Evolutionary conservation across 177 flowering plant species (phyloP), one percentile per base, ranked within the genome.

Genomic region (Vitis hybrid): DNA sequence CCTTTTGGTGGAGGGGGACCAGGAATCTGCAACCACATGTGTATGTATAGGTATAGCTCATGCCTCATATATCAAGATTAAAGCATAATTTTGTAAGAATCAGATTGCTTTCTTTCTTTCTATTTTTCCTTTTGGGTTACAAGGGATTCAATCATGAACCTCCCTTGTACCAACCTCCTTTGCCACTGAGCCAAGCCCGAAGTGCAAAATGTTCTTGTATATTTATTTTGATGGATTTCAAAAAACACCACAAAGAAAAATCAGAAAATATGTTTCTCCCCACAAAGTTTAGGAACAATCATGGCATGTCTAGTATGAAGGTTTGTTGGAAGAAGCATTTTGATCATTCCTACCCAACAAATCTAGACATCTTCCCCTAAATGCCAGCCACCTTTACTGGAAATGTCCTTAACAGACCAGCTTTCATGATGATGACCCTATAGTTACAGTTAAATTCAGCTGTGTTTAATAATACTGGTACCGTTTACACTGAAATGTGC

Each of bases 1-100:
- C 93, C 95, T 81, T 86, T 90, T 3, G 89, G 69, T 60, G 91
- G 89, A 60, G 83, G 64, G 7, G 92, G 91, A 45, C 97, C 98
- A 71, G 92, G 91, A 78, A 94, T 91, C 98, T 94, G 86, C 79
- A 79, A 70, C 6, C 30, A 60, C 61, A 45, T 59, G 14, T 19
- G 21, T 13, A 63, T 19, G 4, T 63, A 65, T 57, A 10, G 19
- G 67, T 21, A 30, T 11, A 68, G 23, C 21, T 32, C 32, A 48
- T 65, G 62, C 11, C 17, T 11, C 55, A 62, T 51, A 26, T 17
- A 18, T 26, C 74, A 62, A 48, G 18, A 58, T 7, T 62, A 59
- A 17, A 69, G 55, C 17, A 45, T 6, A 48, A 52, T 32, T 30
- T 26, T 15, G 4, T 62, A 45, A 13, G 51, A 62, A 62, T 34